A percentile compares a stretch with the other conserved stretches of the same genome.
Conservation (phyloP, 805 yeast species). For the Zygoascus flipseniorum region DNA sequence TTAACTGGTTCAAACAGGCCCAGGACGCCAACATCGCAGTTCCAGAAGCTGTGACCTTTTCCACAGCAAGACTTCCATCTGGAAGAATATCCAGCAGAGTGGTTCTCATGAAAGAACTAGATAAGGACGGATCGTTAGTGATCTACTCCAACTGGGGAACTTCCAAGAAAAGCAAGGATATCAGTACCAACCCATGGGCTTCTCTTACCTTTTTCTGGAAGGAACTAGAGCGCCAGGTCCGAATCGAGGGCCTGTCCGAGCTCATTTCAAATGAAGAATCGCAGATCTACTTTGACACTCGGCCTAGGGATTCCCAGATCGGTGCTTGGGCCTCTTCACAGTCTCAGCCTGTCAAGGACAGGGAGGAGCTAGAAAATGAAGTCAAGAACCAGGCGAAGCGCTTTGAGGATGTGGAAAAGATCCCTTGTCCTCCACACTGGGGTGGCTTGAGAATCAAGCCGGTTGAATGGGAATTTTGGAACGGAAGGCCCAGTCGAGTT, state of each 20-base stretch:
- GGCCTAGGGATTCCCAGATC: slow-evolving; percentile 88
- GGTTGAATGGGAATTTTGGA: slow-evolving; percentile 93
- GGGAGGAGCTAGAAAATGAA: slow-evolving; percentile 55
- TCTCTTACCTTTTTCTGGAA: slow-evolving; percentile 91
- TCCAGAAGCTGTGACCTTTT: slow-evolving; percentile 80
- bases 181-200: slow-evolving; percentile 65
- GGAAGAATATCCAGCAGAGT: slow-evolving; percentile 86
- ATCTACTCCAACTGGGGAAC: slow-evolving; percentile 88
- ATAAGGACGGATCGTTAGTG: slow-evolving; percentile 64
- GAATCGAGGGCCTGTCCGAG: slow-evolving; percentile 83
- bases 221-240: slow-evolving; percentile 79
- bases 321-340: slow-evolving; percentile 98
- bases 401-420: slow-evolving; percentile 52
- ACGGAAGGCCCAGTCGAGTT: slow-evolving; percentile 80
- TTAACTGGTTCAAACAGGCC: slow-evolving; percentile 79
- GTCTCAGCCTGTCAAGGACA: slow-evolving; percentile 45
- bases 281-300: slow-evolving; percentile 67
- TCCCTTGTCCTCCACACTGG: slow-evolving; percentile 93
- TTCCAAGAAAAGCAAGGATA: slow-evolving; percentile 72
- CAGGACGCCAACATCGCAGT: slow-evolving; percentile 44
- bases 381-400: slow-evolving; percentile 42
- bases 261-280: slow-evolving; percentile 64
- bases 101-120: slow-evolving; percentile 84
- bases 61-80: slow-evolving; percentile 80
- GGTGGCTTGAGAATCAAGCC: slow-evolving; percentile 90